Base-by-base conservation (phyloP, 306 rosid species). In the Corylus heterophylla region DNA sequence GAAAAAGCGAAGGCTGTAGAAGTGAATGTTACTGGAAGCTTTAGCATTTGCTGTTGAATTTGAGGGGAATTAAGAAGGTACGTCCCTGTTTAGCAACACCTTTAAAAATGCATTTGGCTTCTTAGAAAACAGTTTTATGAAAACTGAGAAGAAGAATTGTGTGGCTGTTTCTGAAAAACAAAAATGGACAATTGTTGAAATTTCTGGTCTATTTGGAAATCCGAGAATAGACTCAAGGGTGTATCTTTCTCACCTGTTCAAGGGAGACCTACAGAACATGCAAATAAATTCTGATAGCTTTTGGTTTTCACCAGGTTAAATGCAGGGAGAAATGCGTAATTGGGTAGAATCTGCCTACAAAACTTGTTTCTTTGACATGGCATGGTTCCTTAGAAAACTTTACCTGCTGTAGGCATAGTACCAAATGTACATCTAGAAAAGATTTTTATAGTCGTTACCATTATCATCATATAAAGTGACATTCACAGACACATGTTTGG, bases 1-100 rank as follows among this genome's bases (percentile, higher is more conserved):
- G 72, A 81, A 50, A 80, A 78, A 76, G 80, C 64, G 2, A 39
- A 74, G 78, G 50, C 54, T 37, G 54, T 50, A 73, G 50, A 50
- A 72, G 73, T 61, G 54, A 74, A 47, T 37, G 39, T 13, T 3
- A 35, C 5, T 20, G 14, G 66, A 17, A 56, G 20, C 58, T 35
- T 12, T 49, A 14, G 63, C 5, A 51, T 31, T 55, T 68, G 51
- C 72, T 68, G 47, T 68, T 68, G 51, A 20, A 59, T 59, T 59
- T 59, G 25, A 8, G 29, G 66, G 35, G 37, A 59, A 27, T 59
- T 59, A 12, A 59, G 31, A 59, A 59, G 66, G 66, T 59, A 9
- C 12, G 52, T 49, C 14, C 14, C 52, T 49, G 12, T 11, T 49
- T 49, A 9, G 13, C 52, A 49, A 49, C 4, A 0, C 52, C 14